Conservation (phyloP, 2,329 filamentous ascomycete species). For the Trichoderma hamatum region DNA sequence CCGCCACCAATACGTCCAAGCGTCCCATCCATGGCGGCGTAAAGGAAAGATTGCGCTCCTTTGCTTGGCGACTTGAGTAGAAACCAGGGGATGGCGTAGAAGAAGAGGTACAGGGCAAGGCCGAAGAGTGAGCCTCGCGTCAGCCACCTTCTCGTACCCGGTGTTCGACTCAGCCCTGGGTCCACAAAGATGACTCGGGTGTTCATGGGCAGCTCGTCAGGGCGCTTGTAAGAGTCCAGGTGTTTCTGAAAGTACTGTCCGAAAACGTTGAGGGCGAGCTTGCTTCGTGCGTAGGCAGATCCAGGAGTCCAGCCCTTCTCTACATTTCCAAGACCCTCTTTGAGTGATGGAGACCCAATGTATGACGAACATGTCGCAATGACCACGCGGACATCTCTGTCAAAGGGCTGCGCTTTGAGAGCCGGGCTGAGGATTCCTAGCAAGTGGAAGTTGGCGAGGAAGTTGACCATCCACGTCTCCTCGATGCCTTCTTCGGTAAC, state of each 20-base stretch:
- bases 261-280: conserved; percentile 86
- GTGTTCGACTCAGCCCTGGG: conserved; percentile 81
- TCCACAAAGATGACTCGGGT: conserved; percentile 84
- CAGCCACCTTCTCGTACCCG: conserved; percentile 84
- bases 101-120: conserved; percentile 72
- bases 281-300: conserved; percentile 65
- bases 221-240: conserved; percentile 78
- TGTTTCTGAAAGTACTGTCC: conserved; percentile 92
- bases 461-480: conserved; percentile 92
- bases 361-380: conserved; percentile 88
- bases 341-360: conserved; percentile 72
- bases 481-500: conserved; percentile 81
- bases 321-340: conserved; percentile 48
- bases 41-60: conserved; percentile 84
- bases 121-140: conserved; percentile 83
- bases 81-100: conserved; percentile 84
- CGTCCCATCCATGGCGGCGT: conserved; percentile 79
- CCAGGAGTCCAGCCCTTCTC: conserved; percentile 58
- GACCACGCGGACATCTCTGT: conserved; percentile 88
- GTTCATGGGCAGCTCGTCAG: conserved; percentile 81
- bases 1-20: conserved; percentile 68
- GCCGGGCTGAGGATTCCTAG: conserved; percentile 90
- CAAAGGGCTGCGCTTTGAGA: conserved; percentile 85
- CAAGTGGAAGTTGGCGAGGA: conserved; percentile 92
- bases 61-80: conserved; percentile 81